Percentiles rank a stretch among this genome's conserved stretches.
Conservation (phyloP, 2,329 filamentous ascomycete genomes). For the Emmonsiellopsis sp. region DNA sequence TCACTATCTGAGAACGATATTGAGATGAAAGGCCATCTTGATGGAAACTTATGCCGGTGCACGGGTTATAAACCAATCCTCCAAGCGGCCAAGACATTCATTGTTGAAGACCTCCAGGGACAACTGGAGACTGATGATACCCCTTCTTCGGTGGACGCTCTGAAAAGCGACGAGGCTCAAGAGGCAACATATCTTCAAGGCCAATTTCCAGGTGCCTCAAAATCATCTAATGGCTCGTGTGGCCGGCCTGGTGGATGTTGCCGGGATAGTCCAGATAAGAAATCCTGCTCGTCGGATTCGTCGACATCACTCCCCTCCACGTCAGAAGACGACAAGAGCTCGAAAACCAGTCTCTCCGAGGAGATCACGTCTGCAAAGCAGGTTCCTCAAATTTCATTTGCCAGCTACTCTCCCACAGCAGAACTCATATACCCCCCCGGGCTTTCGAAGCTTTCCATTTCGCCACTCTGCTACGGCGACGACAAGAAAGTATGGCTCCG, state of each 20-base stretch:
- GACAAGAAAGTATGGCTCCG: conserved; percentile 78
- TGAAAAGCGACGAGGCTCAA: conserved; percentile 42
- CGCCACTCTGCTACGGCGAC: conserved; percentile 71
- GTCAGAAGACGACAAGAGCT: conserved; percentile 1
- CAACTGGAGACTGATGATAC: conserved; percentile 37
- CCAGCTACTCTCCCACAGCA: conserved; percentile 77
- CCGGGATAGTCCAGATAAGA: conserved; percentile 11
- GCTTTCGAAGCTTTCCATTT: conserved; percentile 66
- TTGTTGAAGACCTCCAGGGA: conserved; percentile 40
- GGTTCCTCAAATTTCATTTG: conserved; percentile 75
- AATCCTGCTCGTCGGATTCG: conserved; percentile 6
- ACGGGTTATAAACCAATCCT: conserved; percentile 81
- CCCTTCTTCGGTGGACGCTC: conserved; percentile 49
- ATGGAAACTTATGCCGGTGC: conserved; percentile 80
- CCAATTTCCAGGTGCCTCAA: neutral
- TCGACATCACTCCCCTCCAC: neutral
- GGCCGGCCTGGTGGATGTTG: conserved; percentile 20
- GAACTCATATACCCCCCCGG: conserved; percentile 80
- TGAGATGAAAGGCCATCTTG: conserved; percentile 66
- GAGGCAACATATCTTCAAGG: conserved; percentile 25
- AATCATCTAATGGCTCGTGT: conserved; percentile 10
- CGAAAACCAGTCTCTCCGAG: conserved; percentile 3
- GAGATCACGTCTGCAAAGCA: conserved; percentile 26
- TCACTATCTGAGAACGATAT: conserved; percentile 65
- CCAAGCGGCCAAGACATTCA: conserved; percentile 74